Evolutionary conservation across 805 yeast species (phyloP).

Genomic region (Candida railenensis): DNA sequence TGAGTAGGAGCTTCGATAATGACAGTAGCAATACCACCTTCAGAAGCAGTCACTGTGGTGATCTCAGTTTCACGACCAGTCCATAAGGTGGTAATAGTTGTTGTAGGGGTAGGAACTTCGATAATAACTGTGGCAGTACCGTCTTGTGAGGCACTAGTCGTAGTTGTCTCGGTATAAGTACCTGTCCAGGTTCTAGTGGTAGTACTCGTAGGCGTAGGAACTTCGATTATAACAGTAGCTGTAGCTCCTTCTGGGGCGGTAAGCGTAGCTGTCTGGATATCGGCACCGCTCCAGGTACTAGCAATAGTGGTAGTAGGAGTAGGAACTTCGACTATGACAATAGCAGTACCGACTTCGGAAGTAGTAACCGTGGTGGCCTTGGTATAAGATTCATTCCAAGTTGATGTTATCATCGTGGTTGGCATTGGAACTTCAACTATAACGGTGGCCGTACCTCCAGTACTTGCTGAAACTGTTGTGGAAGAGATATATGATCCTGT

Average conservation of each 20-base stretch:
- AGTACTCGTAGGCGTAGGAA: conserved; percentile 10
- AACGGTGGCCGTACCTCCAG: conserved; percentile 13
- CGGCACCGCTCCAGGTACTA: conserved; percentile 4
- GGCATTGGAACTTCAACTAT: conserved; percentile 15
- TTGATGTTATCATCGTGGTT: neutral
- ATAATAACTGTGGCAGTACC: conserved; percentile 9
- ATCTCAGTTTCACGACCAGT: neutral
- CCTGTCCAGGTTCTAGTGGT: conserved; percentile 14
- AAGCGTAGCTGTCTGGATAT: neutral
- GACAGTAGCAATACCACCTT: conserved; percentile 10
- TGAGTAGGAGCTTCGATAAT: conserved; percentile 10
- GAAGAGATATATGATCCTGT: conserved; percentile 10
- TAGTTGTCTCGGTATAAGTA: conserved; percentile 5
- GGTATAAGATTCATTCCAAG: conserved; percentile 9
- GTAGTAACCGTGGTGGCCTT: conserved; percentile 13
- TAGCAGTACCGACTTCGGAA: neutral
- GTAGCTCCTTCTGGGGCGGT: conserved; percentile 5
- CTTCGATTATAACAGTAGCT: conserved; percentile 11
- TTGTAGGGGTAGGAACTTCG: conserved; percentile 3
- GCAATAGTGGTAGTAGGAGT: conserved; percentile 5
- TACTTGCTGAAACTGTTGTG: conserved; percentile 10
- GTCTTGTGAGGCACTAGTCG: conserved; percentile 6
- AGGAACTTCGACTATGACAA: conserved; percentile 3
- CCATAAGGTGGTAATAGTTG: conserved; percentile 1
- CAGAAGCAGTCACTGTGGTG: conserved; percentile 7